Conservation (phyloP, 2,329 filamentous ascomycete genomes). For the Pseudopithomyces chartarum region DNA sequence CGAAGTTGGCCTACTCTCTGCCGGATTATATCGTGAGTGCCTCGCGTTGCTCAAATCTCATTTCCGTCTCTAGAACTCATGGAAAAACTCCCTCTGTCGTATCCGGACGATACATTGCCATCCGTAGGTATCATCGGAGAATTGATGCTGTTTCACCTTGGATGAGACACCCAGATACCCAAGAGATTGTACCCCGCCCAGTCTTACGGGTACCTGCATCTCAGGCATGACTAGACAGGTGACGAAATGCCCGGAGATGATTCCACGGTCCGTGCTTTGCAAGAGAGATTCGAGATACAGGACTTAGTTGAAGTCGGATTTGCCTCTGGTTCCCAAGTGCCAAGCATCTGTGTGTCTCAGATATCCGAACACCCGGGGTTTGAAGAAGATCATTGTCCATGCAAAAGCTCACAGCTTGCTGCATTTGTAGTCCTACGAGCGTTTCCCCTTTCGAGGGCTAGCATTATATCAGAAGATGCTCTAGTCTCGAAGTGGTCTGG, state of each 20-base stretch:
- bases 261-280: not conserved
- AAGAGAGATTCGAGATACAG: not conserved
- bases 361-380: not conserved
- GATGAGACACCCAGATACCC: not conserved
- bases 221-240: not conserved
- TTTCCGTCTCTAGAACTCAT: not conserved
- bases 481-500: not conserved
- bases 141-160: not conserved
- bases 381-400: not conserved
- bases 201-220: conserved; percentile 6
- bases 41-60: not conserved
- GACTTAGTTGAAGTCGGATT: not conserved
- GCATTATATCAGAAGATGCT: not conserved
- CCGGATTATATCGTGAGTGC: not conserved
- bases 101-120: not conserved
- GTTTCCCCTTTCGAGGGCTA: too few species aligned
- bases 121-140: conserved; percentile 1
- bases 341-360: not conserved
- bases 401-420: not conserved
- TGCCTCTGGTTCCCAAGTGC: not conserved
- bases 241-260: not conserved
- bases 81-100: not conserved
- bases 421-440: too few species aligned
- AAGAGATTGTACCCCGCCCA: not conserved
- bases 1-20: not conserved